phyloP scores from a whole-genome alignment of 2,329 filamentous ascomycete genomes.

The Cercospora sesami region DNA sequence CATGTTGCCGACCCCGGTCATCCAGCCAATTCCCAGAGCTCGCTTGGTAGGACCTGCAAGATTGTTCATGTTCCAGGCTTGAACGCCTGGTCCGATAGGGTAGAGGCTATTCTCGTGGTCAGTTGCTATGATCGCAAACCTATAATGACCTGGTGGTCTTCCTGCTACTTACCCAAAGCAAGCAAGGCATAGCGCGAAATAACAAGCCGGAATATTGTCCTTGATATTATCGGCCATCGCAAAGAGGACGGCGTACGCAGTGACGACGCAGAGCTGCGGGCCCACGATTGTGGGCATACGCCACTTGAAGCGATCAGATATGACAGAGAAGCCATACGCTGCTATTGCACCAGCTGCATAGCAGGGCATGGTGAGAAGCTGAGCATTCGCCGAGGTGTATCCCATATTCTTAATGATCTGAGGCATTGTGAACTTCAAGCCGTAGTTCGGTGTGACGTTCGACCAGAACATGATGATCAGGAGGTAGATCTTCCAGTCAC shows the following conservation, averaged over 20 bases:
- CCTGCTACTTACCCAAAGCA: conserved; percentile 22
- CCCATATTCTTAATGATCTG: conserved; percentile 22
- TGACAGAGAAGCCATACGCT: conserved; percentile 45
- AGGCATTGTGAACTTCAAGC: conserved; percentile 25
- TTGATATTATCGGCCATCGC: conserved; percentile 26
- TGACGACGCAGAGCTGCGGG: conserved; percentile 23
- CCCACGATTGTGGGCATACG: conserved; percentile 60
- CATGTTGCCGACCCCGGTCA: conserved; percentile 43
- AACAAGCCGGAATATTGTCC: conserved; percentile 47
- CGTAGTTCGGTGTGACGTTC: conserved; percentile 1
- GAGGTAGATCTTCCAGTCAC: conserved; percentile 52
- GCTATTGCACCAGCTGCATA: conserved; percentile 38
- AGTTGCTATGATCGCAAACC: background rate
- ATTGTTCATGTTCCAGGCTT: conserved; percentile 37
- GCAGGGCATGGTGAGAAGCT: conserved; percentile 35
- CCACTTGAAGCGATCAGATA: conserved; percentile 58
- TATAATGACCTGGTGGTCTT: background rate
- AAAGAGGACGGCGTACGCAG: conserved; percentile 29
- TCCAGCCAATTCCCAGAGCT: conserved; percentile 44
- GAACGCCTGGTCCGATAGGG: conserved; percentile 31
- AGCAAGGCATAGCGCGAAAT: conserved; percentile 33
- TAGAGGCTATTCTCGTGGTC: conserved; percentile 8
- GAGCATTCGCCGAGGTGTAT: conserved; percentile 25
- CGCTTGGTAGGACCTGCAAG: conserved; percentile 39
- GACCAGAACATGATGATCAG: conserved; percentile 43